These are phyloP conservation scores for Phytophthora vignae DNA, from an alignment of 352 stramenopile genomes.

Conservation along the genomic window DNA sequence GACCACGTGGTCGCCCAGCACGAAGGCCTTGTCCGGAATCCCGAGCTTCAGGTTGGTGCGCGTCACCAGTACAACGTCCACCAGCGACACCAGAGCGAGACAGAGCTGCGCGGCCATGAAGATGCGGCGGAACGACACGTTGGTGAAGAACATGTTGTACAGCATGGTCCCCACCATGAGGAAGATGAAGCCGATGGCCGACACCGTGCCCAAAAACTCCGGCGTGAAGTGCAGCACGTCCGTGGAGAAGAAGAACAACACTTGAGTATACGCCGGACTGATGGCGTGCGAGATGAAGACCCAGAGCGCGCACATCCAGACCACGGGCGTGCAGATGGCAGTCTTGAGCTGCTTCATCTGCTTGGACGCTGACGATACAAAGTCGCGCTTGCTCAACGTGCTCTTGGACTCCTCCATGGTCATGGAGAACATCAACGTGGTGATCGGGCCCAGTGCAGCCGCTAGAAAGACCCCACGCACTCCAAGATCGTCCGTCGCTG, in stretches of 20 bases:
- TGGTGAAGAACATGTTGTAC: constrained; percentile 90
- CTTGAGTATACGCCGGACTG: constrained; percentile 93
- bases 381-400: constrained; percentile 50
- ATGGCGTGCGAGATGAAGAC: constrained; percentile 95
- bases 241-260: constrained; percentile 97
- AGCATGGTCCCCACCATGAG: constrained; percentile 81
- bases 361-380: constrained; percentile 58
- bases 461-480: constrained; percentile 93
- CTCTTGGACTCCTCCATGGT: constrained; percentile 87
- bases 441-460: constrained; percentile 89
- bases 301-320: constrained; percentile 96
- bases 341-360: constrained; percentile 74
- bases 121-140: constrained; percentile 94
- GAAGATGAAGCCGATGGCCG: constrained; percentile 80
- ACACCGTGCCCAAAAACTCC: constrained; percentile 95
- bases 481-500: constrained; percentile 89
- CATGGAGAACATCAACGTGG: constrained; percentile 90
- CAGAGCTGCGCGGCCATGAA: constrained; percentile 90
- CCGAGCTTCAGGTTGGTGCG: constrained; percentile 92
- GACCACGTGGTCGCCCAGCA: constrained; percentile 95
- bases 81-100: constrained; percentile 71
- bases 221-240: constrained; percentile 95
- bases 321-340: constrained; percentile 86
- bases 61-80: constrained; percentile 92
- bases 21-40: constrained; percentile 96